Evolutionary conservation across 495 filamentous ascomycete genomes (phyloP).

Genomic region (Jackrogersella minutella): DNA sequence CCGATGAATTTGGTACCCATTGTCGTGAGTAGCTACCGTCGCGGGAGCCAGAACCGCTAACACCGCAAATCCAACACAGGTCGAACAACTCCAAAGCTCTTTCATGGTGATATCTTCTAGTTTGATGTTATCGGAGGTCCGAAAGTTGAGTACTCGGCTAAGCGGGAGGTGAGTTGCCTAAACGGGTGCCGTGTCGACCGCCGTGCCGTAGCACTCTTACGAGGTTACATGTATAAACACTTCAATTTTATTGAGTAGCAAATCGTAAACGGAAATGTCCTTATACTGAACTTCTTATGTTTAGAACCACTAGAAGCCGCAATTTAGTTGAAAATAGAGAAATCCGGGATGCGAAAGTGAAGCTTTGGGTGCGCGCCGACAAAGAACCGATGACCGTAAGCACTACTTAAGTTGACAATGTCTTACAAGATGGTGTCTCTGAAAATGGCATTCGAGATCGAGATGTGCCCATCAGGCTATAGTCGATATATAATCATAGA

Average conservation of each 20-base stretch:
- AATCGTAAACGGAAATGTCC: background rate
- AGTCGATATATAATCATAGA: background rate
- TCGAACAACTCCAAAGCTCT: conserved; percentile 40
- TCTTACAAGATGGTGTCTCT: conserved; percentile 17
- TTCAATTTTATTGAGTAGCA: background rate
- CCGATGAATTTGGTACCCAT: conserved; percentile 40
- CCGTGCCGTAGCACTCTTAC: background rate
- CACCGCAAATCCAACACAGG: conserved; percentile 38
- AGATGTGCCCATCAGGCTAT: conserved; percentile 16
- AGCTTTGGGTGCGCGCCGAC: conserved; percentile 9
- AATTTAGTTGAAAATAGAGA: conserved; percentile 12
- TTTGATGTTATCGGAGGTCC: background rate
- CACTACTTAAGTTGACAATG: conserved; percentile 10
- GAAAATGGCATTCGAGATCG: conserved; percentile 32
- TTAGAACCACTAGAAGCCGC: background rate
- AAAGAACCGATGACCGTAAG: conserved; percentile 29
- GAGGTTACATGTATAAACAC: conserved; percentile 5
- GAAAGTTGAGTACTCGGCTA: background rate
- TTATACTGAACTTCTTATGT: background rate
- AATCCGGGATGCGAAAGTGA: background rate
- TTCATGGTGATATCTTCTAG: conserved; percentile 42
- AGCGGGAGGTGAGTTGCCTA: background rate
- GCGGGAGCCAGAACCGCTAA: conserved; percentile 35
- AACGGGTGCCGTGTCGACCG: conserved; percentile 8
- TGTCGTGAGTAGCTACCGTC: conserved; percentile 9